Evolutionary conservation across 1,284 basidiomycete genomes (phyloP), one percentile per base, ranked within the genome.

Genomic region (Cryptococcus sp.): DNA sequence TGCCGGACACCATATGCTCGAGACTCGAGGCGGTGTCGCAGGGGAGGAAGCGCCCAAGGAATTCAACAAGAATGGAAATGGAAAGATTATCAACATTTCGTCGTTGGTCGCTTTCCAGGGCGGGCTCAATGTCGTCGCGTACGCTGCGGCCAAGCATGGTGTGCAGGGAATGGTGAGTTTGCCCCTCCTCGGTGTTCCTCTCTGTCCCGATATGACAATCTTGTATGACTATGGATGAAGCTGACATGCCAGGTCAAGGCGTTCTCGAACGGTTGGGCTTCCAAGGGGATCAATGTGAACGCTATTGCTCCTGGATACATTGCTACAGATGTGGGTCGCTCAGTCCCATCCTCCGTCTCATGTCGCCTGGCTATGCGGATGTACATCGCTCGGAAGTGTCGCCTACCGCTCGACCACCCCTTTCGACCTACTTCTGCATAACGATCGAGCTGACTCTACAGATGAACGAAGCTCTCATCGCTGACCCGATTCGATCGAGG

Each of bases 231-330:
- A n/a, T n/a, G n/a, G n/a, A n/a, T n/a, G n/a, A n/a, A n/a, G n/a
- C n/a, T n/a, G n/a, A n/a, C n/a, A n/a, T n/a, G n/a, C 7, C 54
- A 71, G 68, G 51, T 73, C 59, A 75, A 75, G 54, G 64, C 74
- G 5, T 69, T 77, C 45, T 74, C 71, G 19, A 79, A 80, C 68
- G 85, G 86, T 58, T 87, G 85, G 85, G 78, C 80, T 37, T 78
- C 80, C 59, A 82, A 89, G 66, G 90, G 89, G 58, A 82, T 95
- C 50, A 86, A 91, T 67, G 89, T 94, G 42, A 92, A 93, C 69
- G 65, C 80, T 43, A 90, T 97, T 58, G 86, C 86, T 43, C 91
- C 91, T 22, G 91, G 91, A 21, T 93, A 95, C 73, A 85, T 94
- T 61, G 80, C 81, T n/a, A 93, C 91, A 31, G 89, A 93, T 65